A percentile compares a stretch with the other conserved stretches of the same genome.
Evolutionary conservation across 164 flowering plant genomes (phyloP).

Genomic region (Umbellularia californica): DNA sequence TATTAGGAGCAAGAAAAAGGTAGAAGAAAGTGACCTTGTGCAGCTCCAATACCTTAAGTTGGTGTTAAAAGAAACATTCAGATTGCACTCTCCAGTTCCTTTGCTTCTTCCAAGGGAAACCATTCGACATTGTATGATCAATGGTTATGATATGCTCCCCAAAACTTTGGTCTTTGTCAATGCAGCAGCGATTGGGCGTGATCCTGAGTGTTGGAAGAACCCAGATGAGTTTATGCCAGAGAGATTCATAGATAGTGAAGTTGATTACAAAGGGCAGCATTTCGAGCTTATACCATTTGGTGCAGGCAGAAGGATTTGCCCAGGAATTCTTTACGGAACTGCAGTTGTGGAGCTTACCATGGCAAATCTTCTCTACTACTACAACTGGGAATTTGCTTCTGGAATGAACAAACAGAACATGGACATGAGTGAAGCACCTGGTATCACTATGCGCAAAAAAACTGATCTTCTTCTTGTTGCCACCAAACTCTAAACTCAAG

Average conservation of each 20-base stretch:
- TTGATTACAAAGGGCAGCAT: slow-evolving; percentile 1
- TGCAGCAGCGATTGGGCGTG: not conserved
- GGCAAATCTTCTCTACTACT: slow-evolving; percentile 3
- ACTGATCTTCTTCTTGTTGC: not conserved
- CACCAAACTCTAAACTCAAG: not conserved
- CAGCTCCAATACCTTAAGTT: slow-evolving; percentile 1
- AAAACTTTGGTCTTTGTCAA: slow-evolving; percentile 6
- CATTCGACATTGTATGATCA: not conserved
- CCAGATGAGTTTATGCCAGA: slow-evolving; percentile 3
- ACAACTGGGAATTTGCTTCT: slow-evolving; percentile 2
- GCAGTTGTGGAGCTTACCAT: not conserved
- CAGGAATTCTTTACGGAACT: not conserved
- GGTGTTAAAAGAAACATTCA: not conserved
- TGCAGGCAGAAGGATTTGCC: slow-evolving; percentile 1
- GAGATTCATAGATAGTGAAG: not conserved
- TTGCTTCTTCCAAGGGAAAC: slow-evolving; percentile 4
- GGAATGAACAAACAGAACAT: not conserved
- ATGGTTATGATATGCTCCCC: not conserved
- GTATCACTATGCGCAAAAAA: not conserved
- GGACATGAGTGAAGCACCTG: slow-evolving; percentile 5
- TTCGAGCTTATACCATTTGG: slow-evolving; percentile 6
- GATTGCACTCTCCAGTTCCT: slow-evolving; percentile 1
- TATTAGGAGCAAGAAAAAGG: not conserved
- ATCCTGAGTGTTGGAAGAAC: slow-evolving; percentile 4
- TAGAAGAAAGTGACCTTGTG: slow-evolving; percentile 1